Evolutionary conservation across 257 asterid species (phyloP).

Genomic region (Penstemon barbatus): DNA sequence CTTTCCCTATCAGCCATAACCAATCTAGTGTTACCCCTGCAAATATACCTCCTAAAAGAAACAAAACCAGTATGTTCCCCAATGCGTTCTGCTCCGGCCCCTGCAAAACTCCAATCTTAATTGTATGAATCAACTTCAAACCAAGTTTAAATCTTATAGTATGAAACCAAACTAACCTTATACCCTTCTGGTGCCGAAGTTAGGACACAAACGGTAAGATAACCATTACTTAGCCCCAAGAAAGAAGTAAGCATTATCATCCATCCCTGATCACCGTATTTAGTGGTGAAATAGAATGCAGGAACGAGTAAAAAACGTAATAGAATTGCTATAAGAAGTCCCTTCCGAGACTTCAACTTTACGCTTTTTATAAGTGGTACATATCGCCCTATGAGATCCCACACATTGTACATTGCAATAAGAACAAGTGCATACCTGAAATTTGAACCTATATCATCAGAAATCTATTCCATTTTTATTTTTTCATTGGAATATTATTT

Average conservation of each 20-base stretch:
- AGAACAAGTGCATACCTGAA: constrained; percentile 48
- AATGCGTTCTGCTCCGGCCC: too few species aligned
- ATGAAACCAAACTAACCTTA: constrained; percentile 31
- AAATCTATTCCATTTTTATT: too few species aligned
- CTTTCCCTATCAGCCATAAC: constrained; percentile 53
- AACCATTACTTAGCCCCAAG: constrained; percentile 44
- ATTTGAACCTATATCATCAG: background rate
- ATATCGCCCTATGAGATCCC: constrained; percentile 52
- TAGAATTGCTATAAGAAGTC: constrained; percentile 28
- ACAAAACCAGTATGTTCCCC: too few species aligned
- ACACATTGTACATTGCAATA: constrained; percentile 43
- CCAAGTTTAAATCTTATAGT: too few species aligned
- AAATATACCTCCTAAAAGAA: too few species aligned
- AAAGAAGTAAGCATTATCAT: constrained; percentile 43
- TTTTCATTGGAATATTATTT: background rate
- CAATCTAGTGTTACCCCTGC: constrained; percentile 35
- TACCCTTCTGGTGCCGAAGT: constrained; percentile 51
- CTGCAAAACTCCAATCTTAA: too few species aligned
- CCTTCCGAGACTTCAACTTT: constrained; percentile 40
- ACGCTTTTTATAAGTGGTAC: constrained; percentile 37
- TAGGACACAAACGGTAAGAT: constrained; percentile 49
- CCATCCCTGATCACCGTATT: constrained; percentile 51
- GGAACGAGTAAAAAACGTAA: constrained; percentile 37
- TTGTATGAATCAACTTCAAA: too few species aligned
- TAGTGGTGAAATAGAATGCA: constrained; percentile 47